Evolutionary conservation across 108 stramenopile genomes (phyloP).

Genomic region (Conticribra weissflogii): DNA sequence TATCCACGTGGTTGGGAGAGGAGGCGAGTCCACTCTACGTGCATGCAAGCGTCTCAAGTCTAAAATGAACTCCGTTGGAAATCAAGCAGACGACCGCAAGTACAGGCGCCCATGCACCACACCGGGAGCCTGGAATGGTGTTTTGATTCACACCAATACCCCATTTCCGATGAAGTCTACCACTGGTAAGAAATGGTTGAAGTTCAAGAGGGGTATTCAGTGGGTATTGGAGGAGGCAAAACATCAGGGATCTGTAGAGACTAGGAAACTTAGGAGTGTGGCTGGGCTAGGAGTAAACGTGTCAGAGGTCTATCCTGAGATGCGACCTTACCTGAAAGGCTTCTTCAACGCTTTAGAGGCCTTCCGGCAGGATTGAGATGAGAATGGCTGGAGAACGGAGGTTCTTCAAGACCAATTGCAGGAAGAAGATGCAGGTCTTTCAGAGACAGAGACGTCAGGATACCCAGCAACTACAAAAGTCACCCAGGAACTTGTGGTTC

Average conservation of each 20-base stretch:
- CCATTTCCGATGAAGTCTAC: constrained; percentile 11
- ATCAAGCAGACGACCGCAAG: neutral
- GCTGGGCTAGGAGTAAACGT: constrained; percentile 14
- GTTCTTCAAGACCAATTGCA: neutral
- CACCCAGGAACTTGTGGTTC: constrained; percentile 1
- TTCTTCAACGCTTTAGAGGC: constrained; percentile 15
- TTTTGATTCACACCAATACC: neutral
- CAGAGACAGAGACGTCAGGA: neutral
- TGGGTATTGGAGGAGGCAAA: constrained; percentile 4
- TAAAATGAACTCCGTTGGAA: neutral
- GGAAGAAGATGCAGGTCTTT: neutral
- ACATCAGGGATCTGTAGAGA: neutral
- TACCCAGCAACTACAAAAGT: neutral
- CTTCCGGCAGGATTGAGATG: neutral
- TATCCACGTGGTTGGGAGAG: neutral
- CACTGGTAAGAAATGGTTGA: constrained; percentile 13
- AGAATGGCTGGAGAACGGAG: constrained; percentile 10
- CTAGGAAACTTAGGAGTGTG: neutral
- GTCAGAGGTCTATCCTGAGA: constrained; percentile 3
- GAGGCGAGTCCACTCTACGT: neutral
- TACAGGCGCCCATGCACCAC: neutral
- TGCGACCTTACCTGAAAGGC: constrained; percentile 2
- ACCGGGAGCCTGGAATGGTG: constrained; percentile 12
- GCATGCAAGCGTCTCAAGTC: neutral
- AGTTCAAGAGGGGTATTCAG: neutral